These are phyloP conservation scores for Alternaria novae-zelandiae DNA, from an alignment of 2,329 filamentous ascomycete genomes.

Conservation along the genomic window DNA sequence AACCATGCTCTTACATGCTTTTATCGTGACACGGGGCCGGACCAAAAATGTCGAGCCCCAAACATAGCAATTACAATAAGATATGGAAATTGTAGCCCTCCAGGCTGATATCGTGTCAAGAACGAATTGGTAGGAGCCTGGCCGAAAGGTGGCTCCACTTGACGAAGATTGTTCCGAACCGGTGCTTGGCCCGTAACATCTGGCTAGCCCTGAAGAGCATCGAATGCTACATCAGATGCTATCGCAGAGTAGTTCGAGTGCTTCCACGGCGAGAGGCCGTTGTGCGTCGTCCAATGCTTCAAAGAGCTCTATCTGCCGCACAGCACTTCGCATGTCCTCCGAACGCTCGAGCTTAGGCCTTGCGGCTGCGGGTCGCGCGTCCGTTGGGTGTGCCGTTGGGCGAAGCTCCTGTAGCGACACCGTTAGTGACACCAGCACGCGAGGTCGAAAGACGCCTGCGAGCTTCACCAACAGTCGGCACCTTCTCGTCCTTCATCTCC, in stretches of 20 bases:
- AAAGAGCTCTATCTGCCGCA: not conserved
- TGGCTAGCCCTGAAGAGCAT: not conserved
- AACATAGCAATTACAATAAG: slow-evolving; percentile 30
- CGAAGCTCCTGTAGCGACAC: slow-evolving; percentile 49
- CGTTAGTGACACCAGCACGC: slow-evolving; percentile 50
- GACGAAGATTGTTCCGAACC: not conserved
- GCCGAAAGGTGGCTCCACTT: slow-evolving; percentile 8
- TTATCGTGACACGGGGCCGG: slow-evolving; percentile 27
- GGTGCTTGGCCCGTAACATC: not conserved
- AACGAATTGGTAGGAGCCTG: slow-evolving; percentile 8
- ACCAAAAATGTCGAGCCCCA: slow-evolving; percentile 13
- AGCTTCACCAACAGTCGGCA: slow-evolving; percentile 61
- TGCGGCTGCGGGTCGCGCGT: slow-evolving; percentile 70
- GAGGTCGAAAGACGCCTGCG: slow-evolving; percentile 57
- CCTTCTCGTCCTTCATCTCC: slow-evolving; percentile 78
- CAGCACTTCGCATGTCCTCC: not conserved
- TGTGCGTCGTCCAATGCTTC: not conserved
- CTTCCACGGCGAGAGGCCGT: not conserved
- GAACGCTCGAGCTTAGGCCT: slow-evolving; percentile 61
- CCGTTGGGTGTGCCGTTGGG: slow-evolving; percentile 62
- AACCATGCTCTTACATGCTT: slow-evolving; percentile 27
- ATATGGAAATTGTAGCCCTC: slow-evolving; percentile 19
- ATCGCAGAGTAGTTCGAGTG: not conserved
- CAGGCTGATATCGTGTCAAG: slow-evolving; percentile 5
- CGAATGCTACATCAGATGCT: not conserved